Evolutionary conservation across 176 grass and related monocot species (phyloP), one percentile per base, ranked within the genome.

Genomic region (Lolium perenne): DNA sequence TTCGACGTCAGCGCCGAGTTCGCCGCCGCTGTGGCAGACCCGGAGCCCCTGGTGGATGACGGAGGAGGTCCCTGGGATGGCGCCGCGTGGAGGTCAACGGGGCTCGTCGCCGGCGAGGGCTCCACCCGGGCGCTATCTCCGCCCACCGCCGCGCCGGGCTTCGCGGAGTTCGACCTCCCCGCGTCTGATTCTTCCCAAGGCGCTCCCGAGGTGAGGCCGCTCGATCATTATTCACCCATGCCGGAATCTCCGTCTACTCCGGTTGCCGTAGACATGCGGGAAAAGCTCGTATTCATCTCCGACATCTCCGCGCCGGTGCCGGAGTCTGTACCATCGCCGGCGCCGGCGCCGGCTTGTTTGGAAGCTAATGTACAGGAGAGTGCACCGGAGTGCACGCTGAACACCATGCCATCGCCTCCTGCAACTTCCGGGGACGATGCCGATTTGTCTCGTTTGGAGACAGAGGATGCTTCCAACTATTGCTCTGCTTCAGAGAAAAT

Each of bases 11-110:
- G 69, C 40, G 49, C 71, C 14, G 88, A 82, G 5, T 82, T 77
- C 83, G 78, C 78, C 29, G 41, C 41, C 71, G 50, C 77, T n/a
- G 88, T 51, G 69, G 68, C 78, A 8, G 88, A 71, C 20, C 20
- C 81, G 29, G 87, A 86, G 4, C 16, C 81, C 65, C 55, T 77
- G 6, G 79, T 54, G 62, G 88, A 82, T 7, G 79, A 62, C 11
- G 83, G 78, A 46, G 83, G 74, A 7, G 83, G 88, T 7, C 88
- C 88, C 22, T 90, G 88, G 88, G 88, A 90, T 6, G 79, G 84
- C 21, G 72, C 79, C 16, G 79, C 29, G 1, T 90, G 88, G 88
- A 49, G 88, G 41, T 86, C 88, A 35, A 78, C 83, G 11, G 88
- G 88, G 11, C 11, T 90, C 79, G 79, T 90, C 35, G 63, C 72